phyloP scores from a whole-genome alignment of 192 early-diverging fungal genomes.

The Coemansia sp. region DNA sequence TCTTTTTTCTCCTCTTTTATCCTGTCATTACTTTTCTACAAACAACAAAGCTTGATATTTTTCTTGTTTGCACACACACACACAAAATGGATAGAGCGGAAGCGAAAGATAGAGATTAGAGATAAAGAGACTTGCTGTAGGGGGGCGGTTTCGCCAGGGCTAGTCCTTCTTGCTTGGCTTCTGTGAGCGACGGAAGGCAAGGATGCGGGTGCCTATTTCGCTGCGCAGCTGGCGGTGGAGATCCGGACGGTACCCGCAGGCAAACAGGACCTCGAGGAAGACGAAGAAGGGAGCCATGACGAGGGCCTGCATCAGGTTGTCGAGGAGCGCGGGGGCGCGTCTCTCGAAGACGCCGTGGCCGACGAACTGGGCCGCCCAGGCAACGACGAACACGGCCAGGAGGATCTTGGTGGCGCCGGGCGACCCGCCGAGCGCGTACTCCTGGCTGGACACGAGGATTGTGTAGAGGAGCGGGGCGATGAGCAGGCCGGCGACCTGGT shows the following conservation, averaged over 20 bases:
- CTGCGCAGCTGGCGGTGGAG: slow-evolving; percentile 64
- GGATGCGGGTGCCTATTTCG: slow-evolving; percentile 38
- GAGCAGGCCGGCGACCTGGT: slow-evolving; percentile 58
- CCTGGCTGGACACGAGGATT: slow-evolving; percentile 66
- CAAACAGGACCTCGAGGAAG: slow-evolving; percentile 82
- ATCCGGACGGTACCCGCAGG: slow-evolving; percentile 73
- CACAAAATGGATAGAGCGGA: background rate
- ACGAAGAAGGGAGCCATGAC: slow-evolving; percentile 96
- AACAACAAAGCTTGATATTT: background rate
- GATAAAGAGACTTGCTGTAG: too few relatives aligned
- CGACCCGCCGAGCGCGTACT: slow-evolving; percentile 52
- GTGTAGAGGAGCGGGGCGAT: slow-evolving; percentile 63
- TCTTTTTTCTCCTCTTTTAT: background rate
- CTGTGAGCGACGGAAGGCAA: slow-evolving; percentile 32
- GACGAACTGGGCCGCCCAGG: slow-evolving; percentile 89
- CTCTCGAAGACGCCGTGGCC: slow-evolving; percentile 87
- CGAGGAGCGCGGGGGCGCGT: slow-evolving; percentile 81
- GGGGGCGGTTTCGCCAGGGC: background rate
- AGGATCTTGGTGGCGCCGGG: slow-evolving; percentile 60
- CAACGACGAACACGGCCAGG: slow-evolving; percentile 61
- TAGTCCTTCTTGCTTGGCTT: slow-evolving; percentile 11
- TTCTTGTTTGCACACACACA: background rate
- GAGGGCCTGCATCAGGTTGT: slow-evolving; percentile 85
- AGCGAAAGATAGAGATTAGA: background rate
- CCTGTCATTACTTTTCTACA: background rate